Percentiles rank a stretch among this genome's conserved stretches.
Conservation (phyloP, 2,329 filamentous ascomycete genomes). For the Lecanicillium sp. region DNA sequence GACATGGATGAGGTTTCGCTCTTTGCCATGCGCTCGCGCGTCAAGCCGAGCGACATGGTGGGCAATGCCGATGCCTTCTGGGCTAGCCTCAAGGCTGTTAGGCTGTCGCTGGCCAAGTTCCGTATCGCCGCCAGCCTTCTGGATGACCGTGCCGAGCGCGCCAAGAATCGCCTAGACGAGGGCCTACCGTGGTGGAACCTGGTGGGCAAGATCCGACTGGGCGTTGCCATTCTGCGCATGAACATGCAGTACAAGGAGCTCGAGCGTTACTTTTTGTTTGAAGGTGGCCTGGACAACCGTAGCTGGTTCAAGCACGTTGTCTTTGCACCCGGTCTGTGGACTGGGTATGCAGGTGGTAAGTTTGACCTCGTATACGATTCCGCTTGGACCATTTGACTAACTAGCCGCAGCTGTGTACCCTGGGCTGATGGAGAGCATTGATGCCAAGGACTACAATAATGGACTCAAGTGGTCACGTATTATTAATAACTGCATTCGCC, state of each 20-base stretch:
- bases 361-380: conserved; percentile 7
- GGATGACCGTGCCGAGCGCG: conserved; percentile 35
- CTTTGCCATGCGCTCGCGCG: conserved; percentile 20
- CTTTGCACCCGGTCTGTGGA: conserved; percentile 87
- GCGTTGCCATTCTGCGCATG: conserved; percentile 53
- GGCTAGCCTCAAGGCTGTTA: conserved; percentile 29
- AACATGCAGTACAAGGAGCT: conserved; percentile 81
- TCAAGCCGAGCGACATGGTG: conserved; percentile 14
- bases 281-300: conserved; percentile 68
- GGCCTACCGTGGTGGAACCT: conserved; percentile 74
- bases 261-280: conserved; percentile 72
- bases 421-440: conserved; percentile 54
- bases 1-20: conserved; percentile 19
- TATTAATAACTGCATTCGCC: conserved; percentile 42
- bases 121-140: conserved; percentile 33
- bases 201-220: conserved; percentile 58
- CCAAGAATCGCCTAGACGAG: conserved; percentile 33
- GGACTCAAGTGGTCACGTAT: conserved; percentile 53
- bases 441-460: conserved; percentile 48
- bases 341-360: conserved; percentile 74
- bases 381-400: conserved; percentile 5
- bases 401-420: conserved; percentile 47
- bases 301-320: conserved; percentile 93
- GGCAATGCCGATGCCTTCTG: conserved; percentile 33
- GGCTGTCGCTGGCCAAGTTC: conserved; percentile 28